Conservation (phyloP, 2,329 filamentous ascomycete genomes). For the Cordyceps cateniannulata region DNA sequence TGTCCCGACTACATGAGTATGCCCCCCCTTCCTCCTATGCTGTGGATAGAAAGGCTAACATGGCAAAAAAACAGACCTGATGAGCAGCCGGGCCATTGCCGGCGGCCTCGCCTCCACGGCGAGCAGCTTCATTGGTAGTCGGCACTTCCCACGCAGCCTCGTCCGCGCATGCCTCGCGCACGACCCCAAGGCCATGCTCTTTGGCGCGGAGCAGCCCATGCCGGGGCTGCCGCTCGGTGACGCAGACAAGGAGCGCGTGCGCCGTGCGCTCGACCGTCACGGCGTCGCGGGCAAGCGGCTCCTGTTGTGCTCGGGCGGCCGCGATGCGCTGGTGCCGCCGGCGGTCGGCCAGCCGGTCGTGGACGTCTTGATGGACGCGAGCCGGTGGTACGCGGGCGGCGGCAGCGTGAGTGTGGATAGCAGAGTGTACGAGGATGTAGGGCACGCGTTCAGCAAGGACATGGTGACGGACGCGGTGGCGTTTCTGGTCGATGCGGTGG, state of each 20-base stretch:
- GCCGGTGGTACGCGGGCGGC: slow-evolving; percentile 29
- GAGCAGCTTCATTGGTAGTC: slow-evolving; percentile 64
- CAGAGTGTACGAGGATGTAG: slow-evolving; percentile 59
- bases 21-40: slow-evolving; percentile 17
- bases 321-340: slow-evolving; percentile 69
- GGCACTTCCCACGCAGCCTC: slow-evolving; percentile 67
- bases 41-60: background rate
- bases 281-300: slow-evolving; percentile 56
- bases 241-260: slow-evolving; percentile 37
- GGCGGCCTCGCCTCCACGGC: slow-evolving; percentile 50
- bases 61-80: slow-evolving; percentile 42
- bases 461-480: slow-evolving; percentile 62
- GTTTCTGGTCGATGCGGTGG: slow-evolving; percentile 51
- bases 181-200: slow-evolving; percentile 72
- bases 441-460: slow-evolving; percentile 59
- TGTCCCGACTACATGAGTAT: slow-evolving; percentile 79
- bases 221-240: slow-evolving; percentile 24
- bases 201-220: slow-evolving; percentile 41
- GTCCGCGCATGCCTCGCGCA: slow-evolving; percentile 54
- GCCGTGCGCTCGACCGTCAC: slow-evolving; percentile 38
- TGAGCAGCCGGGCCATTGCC: slow-evolving; percentile 69
- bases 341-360: slow-evolving; percentile 53
- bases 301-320: slow-evolving; percentile 57
- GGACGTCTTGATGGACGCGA: slow-evolving; percentile 50
- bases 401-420: slow-evolving; percentile 57